Evolutionary conservation across 179 eudicot genomes (phyloP).

Genomic region (Drosera spatulata): DNA sequence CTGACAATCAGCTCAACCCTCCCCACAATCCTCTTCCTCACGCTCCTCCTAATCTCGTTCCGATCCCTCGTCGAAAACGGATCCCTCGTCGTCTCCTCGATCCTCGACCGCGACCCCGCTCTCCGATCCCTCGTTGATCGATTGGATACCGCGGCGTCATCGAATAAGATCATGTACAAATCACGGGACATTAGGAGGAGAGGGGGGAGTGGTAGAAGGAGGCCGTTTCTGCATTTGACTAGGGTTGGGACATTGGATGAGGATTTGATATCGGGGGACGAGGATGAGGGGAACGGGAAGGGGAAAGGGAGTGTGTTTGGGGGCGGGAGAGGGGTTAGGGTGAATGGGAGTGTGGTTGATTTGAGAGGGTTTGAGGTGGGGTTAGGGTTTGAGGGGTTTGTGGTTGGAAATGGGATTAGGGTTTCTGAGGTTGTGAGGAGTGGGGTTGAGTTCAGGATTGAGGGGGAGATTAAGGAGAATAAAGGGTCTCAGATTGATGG

Average conservation of each 20-base stretch:
- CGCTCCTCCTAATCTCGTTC: slow-evolving; percentile 72
- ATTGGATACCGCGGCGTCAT: slow-evolving; percentile 32
- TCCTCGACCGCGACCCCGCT: slow-evolving; percentile 66
- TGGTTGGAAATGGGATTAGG: slow-evolving; percentile 32
- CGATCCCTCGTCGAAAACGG: slow-evolving; percentile 64
- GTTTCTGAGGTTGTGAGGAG: slow-evolving; percentile 23
- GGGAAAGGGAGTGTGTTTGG: too few species aligned
- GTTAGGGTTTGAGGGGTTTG: slow-evolving; percentile 31
- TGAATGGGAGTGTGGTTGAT: slow-evolving; percentile 26
- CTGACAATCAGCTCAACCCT: slow-evolving; percentile 30
- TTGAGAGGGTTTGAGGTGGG: slow-evolving; percentile 23
- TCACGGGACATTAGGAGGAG: slow-evolving; percentile 7
- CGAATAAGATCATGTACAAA: slow-evolving; percentile 5
- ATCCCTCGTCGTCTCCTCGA: slow-evolving; percentile 50
- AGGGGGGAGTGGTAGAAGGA: slow-evolving; percentile 13
- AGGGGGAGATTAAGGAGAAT: slow-evolving; percentile 6
- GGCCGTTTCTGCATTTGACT: too few species aligned
- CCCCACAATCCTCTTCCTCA: slow-evolving; percentile 41
- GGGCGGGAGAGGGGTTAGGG: background rate
- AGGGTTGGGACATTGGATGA: too few species aligned
- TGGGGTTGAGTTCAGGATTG: slow-evolving; percentile 26
- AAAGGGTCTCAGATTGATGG: background rate
- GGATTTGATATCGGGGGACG: too few species aligned
- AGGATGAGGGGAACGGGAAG: too few species aligned
- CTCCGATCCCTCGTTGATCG: slow-evolving; percentile 61